phyloP scores from a whole-genome alignment of 768 basidiomycete species.

The Lactarius indigo region DNA sequence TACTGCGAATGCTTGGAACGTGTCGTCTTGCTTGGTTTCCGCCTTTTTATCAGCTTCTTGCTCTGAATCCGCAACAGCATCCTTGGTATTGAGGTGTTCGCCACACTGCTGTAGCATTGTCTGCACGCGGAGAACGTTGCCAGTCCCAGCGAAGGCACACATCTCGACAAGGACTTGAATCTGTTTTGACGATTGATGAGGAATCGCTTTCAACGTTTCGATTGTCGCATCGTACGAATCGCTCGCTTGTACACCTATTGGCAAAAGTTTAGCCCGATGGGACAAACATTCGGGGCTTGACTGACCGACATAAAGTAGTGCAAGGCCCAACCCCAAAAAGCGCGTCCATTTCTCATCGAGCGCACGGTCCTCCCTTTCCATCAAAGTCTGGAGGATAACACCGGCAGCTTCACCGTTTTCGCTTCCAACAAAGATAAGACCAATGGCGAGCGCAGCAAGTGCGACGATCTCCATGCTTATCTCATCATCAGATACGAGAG shows the following conservation, averaged over 20 bases:
- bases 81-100: conserved; percentile 69
- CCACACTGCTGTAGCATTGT: conserved; percentile 89
- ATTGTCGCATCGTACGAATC: conserved; percentile 79
- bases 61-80: conserved; percentile 37
- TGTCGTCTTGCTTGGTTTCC: conserved; percentile 57
- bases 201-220: conserved; percentile 89
- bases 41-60: conserved; percentile 59
- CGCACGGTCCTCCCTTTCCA: conserved; percentile 74
- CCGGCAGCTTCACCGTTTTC: conserved; percentile 90
- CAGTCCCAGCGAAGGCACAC: conserved; percentile 92
- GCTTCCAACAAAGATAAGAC: conserved; percentile 94
- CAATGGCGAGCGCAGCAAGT: conserved; percentile 82
- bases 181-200: conserved; percentile 87
- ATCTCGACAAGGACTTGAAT: conserved; percentile 91
- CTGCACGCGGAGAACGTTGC: conserved; percentile 92
- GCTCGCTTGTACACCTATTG: conserved; percentile 80
- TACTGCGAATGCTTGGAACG: conserved; percentile 89
- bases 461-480: conserved; percentile 87
- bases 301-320: conserved; percentile 83
- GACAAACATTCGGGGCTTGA: conserved; percentile 26
- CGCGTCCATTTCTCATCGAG: conserved; percentile 92
- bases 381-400: conserved; percentile 85
- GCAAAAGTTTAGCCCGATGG: background rate
- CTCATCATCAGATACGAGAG: conserved; percentile 75
- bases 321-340: conserved; percentile 87